Evolutionary conservation across 2,329 filamentous ascomycete species (phyloP).

Genomic region (Periglandula ipomoeae): DNA sequence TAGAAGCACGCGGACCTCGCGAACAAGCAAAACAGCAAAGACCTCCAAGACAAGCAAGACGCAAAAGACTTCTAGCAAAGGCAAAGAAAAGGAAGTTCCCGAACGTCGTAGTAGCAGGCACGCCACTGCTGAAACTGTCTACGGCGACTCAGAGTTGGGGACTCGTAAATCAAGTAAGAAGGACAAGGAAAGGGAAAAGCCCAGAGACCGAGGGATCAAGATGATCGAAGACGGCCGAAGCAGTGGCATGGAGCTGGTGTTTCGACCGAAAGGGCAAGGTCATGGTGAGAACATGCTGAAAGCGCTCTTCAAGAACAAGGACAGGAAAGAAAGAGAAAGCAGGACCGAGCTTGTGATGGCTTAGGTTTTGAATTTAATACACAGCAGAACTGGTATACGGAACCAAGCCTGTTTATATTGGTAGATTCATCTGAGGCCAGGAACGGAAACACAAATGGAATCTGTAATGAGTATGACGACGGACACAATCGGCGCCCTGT

Average conservation of each 20-base stretch:
- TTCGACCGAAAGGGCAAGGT: slow-evolving; percentile 39
- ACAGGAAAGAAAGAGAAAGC: slow-evolving; percentile 33
- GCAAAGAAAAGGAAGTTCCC: slow-evolving; percentile 12
- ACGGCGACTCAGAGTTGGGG: slow-evolving; percentile 27
- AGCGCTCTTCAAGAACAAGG: slow-evolving; percentile 48
- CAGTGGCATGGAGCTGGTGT: slow-evolving; percentile 26
- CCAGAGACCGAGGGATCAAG: slow-evolving; percentile 16
- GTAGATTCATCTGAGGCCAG: not conserved
- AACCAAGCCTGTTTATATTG: not conserved
- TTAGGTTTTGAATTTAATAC: slow-evolving; percentile 10
- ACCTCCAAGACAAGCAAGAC: slow-evolving; percentile 11
- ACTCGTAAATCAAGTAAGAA: slow-evolving; percentile 23
- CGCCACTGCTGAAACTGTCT: slow-evolving; percentile 12
- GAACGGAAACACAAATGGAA: not conserved
- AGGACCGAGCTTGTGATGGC: slow-evolving; percentile 22
- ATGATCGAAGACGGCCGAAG: slow-evolving; percentile 29
- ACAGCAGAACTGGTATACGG: not conserved
- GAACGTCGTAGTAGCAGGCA: slow-evolving; percentile 8
- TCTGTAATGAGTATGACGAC: not conserved
- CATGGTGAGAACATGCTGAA: slow-evolving; percentile 46
- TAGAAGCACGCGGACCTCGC: slow-evolving; percentile 23
- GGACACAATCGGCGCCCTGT: not conserved
- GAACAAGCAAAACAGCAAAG: slow-evolving; percentile 18
- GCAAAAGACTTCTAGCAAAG: slow-evolving; percentile 11
- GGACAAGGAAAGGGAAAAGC: slow-evolving; percentile 13